Conservation (phyloP, 139 green algal species). For the Chlamydomonas eustigma region DNA sequence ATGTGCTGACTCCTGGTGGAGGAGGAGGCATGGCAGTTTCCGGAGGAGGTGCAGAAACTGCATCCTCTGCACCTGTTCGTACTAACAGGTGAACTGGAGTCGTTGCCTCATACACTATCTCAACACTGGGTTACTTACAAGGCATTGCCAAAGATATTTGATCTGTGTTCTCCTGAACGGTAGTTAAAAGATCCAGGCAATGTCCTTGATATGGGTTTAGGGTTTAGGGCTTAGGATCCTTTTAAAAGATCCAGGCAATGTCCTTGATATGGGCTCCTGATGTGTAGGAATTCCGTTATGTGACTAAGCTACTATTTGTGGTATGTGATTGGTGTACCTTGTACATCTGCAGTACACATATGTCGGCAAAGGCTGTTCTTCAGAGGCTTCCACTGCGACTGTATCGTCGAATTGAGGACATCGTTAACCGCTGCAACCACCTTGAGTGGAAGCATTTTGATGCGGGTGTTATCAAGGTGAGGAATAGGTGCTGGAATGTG, state of each 20-base stretch:
- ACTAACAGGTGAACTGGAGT: slow-evolving; percentile 19
- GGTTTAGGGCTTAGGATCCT: no score
- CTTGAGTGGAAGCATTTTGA: slow-evolving; percentile 64
- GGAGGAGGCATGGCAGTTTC: neutral
- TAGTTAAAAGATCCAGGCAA: no score
- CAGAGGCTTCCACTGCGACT: slow-evolving; percentile 48
- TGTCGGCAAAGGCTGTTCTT: slow-evolving; percentile 45
- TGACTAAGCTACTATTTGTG: no score
- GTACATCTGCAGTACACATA: slow-evolving; percentile 15
- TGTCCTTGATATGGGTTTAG: no score
- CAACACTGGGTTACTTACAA: no score
- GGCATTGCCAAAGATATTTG: no score
- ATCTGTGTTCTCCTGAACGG: no score
- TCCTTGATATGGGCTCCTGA: no score
- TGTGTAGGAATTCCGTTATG: no score
- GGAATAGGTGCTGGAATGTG: neutral
- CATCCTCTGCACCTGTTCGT: slow-evolving; percentile 27
- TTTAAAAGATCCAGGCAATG: no score
- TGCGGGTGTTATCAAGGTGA: slow-evolving; percentile 53
- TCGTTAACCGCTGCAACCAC: slow-evolving; percentile 35
- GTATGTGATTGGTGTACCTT: no score
- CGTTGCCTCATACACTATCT: no score
- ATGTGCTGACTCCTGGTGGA: neutral
- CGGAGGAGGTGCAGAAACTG: neutral
- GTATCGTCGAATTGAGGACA: slow-evolving; percentile 45